Conservation (phyloP, 495 filamentous ascomycete species). For the Choiromyces venosus region DNA sequence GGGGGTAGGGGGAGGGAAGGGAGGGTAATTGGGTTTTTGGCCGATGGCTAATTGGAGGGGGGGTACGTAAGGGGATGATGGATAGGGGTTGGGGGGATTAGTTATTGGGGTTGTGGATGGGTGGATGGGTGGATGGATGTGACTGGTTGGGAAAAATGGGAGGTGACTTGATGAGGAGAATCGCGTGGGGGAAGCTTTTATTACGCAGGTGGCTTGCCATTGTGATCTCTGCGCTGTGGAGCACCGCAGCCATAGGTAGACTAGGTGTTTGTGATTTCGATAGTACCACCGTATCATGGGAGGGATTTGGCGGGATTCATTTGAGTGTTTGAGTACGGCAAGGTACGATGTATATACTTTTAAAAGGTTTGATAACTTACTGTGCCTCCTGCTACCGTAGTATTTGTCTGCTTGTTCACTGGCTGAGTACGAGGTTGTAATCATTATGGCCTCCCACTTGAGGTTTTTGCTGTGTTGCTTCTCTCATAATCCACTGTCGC, state of each 20-base stretch:
- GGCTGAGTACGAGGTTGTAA: too few relatives aligned
- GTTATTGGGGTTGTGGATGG: too few relatives aligned
- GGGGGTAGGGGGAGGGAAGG: not conserved
- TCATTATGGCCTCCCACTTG: not conserved
- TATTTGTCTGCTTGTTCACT: too few relatives aligned
- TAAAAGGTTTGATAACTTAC: too few relatives aligned
- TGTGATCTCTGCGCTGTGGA: not conserved
- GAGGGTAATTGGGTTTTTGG: not conserved
- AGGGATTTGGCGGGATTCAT: not conserved
- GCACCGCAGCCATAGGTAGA: not conserved
- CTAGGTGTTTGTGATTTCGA: not conserved
- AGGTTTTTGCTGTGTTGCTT: not conserved
- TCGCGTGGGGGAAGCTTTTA: not conserved
- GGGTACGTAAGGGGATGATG: not conserved
- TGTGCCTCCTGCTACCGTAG: too few relatives aligned
- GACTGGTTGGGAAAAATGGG: not conserved
- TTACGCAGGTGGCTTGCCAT: not conserved
- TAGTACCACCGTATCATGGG: not conserved
- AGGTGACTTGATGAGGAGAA: not conserved
- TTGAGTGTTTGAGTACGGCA: too few relatives aligned
- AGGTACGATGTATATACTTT: too few relatives aligned
- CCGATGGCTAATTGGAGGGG: not conserved
- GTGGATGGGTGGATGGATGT: too few relatives aligned
- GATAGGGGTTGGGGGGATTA: not conserved
- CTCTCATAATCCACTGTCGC: too few relatives aligned